A percentile compares a stretch with the other conserved stretches of the same genome.
Conservation (phyloP, 2,329 filamentous ascomycete species). For the Paecilomyces fulvus region DNA sequence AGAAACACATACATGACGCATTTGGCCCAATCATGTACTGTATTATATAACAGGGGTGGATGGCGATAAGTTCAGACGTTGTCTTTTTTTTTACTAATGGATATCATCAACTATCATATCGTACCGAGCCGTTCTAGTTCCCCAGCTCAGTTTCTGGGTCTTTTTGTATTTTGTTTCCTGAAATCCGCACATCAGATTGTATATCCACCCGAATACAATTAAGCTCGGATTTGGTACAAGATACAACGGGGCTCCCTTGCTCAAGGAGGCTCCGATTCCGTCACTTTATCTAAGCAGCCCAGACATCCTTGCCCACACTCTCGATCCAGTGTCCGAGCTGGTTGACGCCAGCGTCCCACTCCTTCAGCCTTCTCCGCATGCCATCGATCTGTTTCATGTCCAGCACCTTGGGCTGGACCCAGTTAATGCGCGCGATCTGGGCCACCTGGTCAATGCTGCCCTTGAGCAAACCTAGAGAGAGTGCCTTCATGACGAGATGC, state of each 20-base stretch:
- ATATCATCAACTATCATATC: conserved; percentile 1
- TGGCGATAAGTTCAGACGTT: background rate
- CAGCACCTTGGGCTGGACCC: conserved; percentile 97
- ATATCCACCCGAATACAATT: conserved; percentile 6
- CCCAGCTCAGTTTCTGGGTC: background rate
- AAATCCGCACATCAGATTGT: background rate
- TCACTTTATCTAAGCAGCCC: conserved; percentile 59
- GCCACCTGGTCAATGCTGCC: conserved; percentile 96
- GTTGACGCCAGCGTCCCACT: conserved; percentile 96
- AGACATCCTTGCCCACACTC: conserved; percentile 85
- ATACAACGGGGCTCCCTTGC: background rate
- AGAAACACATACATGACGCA: background rate
- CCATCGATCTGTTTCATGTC: conserved; percentile 91
- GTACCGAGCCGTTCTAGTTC: background rate
- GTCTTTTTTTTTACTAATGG: background rate
- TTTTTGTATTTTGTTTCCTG: background rate
- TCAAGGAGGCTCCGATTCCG: conserved; percentile 3
- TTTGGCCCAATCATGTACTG: background rate
- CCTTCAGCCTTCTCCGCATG: conserved; percentile 78
- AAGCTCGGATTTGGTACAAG: conserved; percentile 11
- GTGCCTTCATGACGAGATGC: conserved; percentile 97
- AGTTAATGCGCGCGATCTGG: conserved; percentile 88
- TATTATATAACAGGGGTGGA: background rate
- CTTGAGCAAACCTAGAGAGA: conserved; percentile 80
- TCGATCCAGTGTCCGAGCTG: conserved; percentile 97